Evolutionary conservation across 306 rosid species (phyloP), one percentile per base, ranked within the genome.

Genomic region (Styphnolobium japonicum): DNA sequence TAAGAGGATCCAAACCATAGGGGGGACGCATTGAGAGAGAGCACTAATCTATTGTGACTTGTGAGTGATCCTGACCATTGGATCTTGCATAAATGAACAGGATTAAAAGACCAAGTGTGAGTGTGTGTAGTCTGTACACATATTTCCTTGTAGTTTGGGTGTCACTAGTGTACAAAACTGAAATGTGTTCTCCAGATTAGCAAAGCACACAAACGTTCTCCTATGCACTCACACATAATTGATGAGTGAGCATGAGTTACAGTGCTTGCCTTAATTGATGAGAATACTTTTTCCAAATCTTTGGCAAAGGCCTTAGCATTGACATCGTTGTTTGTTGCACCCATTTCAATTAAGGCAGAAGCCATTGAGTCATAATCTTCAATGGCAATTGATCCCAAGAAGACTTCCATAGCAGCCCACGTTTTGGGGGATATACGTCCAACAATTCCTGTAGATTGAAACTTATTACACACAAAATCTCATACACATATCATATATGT

Each of bases 361-460:
- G 98, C 92, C 97, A 95, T 95, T 19, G 94, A 88, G 68, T 89
- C 94, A 85, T 95, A 95, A 82, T 95, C 99, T 83, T 90, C 98
- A 40, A 86, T 27, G 71, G 96, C 83, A 87, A 95, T 90, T 77
- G 98, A 95, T 83, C 87, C 93, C 88, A 95, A 82, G 86, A 91
- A 95, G 67, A 89, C 83, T 77, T 95, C 99, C 99, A 95, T 90
- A 43, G 99, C 97, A 69, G 94, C 92, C 98, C 98, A 95, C 16
- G 99, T 91, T 87, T 90, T 88, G 22, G 97, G 96, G 55, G 97
- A 85, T 85, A 95, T 90, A 23, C 90, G 94, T 37, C 99, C 99
- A 81, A 95, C 99, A 46, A 95, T 95, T 77, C 99, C 99, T 93
- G 86, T 57, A 18, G 62, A 49, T 67, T 75, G 55, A 63, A 67